Percentiles rank a stretch among this genome's conserved stretches.
These are phyloP conservation scores for Rhizoclosmatium sp. DNA, from an alignment of 192 early-diverging fungal genomes.

Conservation along the genomic window DNA sequence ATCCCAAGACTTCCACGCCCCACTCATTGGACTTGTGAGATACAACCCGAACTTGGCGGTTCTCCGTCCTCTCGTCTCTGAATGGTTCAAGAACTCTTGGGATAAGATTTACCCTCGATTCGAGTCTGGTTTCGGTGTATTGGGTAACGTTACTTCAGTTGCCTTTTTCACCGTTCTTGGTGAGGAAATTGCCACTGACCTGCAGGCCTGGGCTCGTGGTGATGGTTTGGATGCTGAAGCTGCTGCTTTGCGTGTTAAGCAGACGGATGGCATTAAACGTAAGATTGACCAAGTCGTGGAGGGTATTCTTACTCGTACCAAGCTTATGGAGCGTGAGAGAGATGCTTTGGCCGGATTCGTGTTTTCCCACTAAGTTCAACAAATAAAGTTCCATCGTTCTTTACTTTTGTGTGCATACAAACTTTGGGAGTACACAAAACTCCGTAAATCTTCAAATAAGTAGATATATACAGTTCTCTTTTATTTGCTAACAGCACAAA, in stretches of 20 bases:
- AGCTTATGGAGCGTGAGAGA: conserved; percentile 10
- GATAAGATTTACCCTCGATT: conserved; percentile 9
- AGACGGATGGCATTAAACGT: conserved; percentile 14
- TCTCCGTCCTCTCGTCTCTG: conserved; percentile 16
- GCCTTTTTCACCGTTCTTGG: not conserved
- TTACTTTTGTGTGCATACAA: too few relatives aligned
- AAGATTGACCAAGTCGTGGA: not conserved
- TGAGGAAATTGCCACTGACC: not conserved
- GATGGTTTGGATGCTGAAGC: conserved; percentile 26
- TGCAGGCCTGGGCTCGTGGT: conserved; percentile 13
- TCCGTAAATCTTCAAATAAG: too few relatives aligned
- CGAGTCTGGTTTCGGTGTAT: not conserved
- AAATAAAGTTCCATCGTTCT: too few relatives aligned
- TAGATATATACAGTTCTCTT: too few relatives aligned
- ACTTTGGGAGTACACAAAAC: not conserved
- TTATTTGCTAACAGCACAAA: too few relatives aligned
- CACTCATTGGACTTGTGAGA: conserved; percentile 6
- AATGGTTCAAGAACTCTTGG: conserved; percentile 36
- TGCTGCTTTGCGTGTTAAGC: conserved; percentile 17
- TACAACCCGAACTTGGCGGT: not conserved
- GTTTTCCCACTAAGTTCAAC: too few relatives aligned
- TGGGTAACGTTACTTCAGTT: not conserved
- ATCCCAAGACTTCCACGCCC: conserved; percentile 22
- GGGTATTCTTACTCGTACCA: not conserved
- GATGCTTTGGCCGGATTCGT: not conserved